A percentile compares a stretch with the other conserved stretches of the same genome.
Conservation (phyloP, 2,329 filamentous ascomycete species). For the Bipolaris oryzae region DNA sequence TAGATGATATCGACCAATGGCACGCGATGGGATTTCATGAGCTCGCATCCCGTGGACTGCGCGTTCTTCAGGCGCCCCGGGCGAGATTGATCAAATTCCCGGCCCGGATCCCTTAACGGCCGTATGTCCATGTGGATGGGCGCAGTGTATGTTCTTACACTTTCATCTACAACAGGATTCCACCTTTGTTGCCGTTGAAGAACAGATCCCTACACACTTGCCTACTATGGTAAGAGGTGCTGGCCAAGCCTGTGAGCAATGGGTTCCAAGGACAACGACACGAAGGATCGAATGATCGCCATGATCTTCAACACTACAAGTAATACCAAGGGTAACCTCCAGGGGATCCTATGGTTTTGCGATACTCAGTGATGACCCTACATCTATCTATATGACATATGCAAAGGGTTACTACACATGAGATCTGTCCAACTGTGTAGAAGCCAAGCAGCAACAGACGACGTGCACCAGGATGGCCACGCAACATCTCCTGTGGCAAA, state of each 20-base stretch:
- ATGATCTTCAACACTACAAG: background rate
- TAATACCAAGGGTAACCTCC: background rate
- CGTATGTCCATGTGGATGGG: background rate
- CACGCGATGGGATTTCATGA: background rate
- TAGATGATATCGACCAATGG: slow-evolving; percentile 9
- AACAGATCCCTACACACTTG: background rate
- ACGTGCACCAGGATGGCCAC: background rate
- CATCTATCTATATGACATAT: background rate
- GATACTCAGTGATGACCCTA: background rate
- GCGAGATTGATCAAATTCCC: background rate
- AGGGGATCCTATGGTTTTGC: background rate
- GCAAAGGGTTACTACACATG: background rate
- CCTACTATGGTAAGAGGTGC: background rate
- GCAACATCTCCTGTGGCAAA: background rate
- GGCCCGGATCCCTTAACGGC: slow-evolving; percentile 4
- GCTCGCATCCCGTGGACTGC: slow-evolving; percentile 2
- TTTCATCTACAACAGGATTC: background rate
- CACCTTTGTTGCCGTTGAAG: background rate
- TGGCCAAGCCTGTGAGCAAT: background rate
- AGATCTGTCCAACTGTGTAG: background rate
- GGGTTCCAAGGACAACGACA: background rate
- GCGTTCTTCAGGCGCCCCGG: slow-evolving; percentile 1
- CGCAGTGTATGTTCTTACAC: background rate
- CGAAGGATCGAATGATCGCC: background rate
- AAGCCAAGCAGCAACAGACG: background rate